Evolutionary conservation across 2,329 filamentous ascomycete species (phyloP), one percentile per base, ranked within the genome.

Genomic region (Fonsecaea multimorphosa): DNA sequence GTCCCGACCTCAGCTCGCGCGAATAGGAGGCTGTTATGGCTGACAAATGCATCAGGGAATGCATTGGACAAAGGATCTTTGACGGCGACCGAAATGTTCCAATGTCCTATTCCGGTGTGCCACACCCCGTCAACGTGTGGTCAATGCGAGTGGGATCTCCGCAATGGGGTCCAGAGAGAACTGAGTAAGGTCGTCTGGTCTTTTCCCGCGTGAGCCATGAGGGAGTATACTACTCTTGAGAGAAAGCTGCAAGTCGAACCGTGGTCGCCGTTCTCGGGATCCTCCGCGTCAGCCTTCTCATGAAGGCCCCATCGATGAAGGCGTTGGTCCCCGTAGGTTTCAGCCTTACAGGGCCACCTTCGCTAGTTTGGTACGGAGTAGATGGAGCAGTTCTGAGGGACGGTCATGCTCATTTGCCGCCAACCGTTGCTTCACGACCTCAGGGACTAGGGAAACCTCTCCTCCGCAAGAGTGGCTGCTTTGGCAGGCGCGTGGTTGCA

Each of bases 291-390:
- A 57, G 54, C 53, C 40, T 63, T 31, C 29, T 24, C 32, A 38
- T 61, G 27, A 24, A 36, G 34, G 9, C 32, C 22, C 22, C 51
- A 6, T 19, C 7, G 49, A 46, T 31, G 58, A 34, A 34, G 14
- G 24, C 14, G 34, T 32, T 44, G 14, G 16, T 31, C 3, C 29
- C 8, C 29, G 29, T 29, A 44, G 29, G 49, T 61, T 55, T 61
- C 58, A 61, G 58, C 58, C 58, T 61, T 61, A 61, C 32, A 46
- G 51, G 58, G 49, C 51, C 32, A 29, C 49, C 14, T 32, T 46
- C 51, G 58, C 58, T 46, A 36, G 46, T 27, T n/a, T 60, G 58
- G 44, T 31, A 31, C 29, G 29, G 29, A 31, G 29, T 32, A 46
- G 58, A 52, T 19, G 29, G 56, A 44, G 58, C 29, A 52, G 7